Base-by-base conservation (phyloP, 345 rosid genomes). In the Adansonia digitata region DNA sequence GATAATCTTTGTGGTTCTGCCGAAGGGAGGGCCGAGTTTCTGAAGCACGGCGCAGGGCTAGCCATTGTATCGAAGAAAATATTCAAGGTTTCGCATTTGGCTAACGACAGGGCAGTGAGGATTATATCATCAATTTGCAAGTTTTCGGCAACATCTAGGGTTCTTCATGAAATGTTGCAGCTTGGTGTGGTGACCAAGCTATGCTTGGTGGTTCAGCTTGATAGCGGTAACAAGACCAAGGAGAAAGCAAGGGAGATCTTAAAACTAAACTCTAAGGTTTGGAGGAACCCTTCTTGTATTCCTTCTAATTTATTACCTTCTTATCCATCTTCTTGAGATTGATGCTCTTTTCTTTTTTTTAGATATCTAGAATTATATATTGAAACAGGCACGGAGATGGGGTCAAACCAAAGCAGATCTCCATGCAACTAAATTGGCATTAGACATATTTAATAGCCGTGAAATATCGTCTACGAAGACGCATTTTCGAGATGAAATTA, bases 11-110 rank as follows among this genome's bases (percentile, higher is more conserved):
- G 93, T 17, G 82, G 90, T 0, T 86, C 88, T 2, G 93, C 93
- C 0, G 90, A 89, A 39, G 91, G 93, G 51, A 59, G 93, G 69
- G 86, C 87, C 15, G 90, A 89, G 85, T 24, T 89, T 39, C 48
- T 89, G 81, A 80, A 75, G 14, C 91, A 89, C 27, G 88, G 79
- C 9, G 93, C 83, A 0, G 93, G 93, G 27, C 42, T 89, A 4
- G 91, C 93, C 0, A 68, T 85, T 5, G 89, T 87, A 37, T 83
- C 93, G 7, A 89, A 89, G 88, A 89, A 86, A 72, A 84, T 89
- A 46, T 84, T 87, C 5, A 79, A 88, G 76, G 87, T 89, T 49
- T 84, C 89, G 0, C 90, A 83, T 9, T 75, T 56, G 74, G 91
- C 79, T 2, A 86, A 79, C 34, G 85, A 87, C 1, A 71, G 82